These are phyloP conservation scores for Boechera retrofracta DNA, from an alignment of 345 rosid species.

Conservation along the genomic window DNA sequence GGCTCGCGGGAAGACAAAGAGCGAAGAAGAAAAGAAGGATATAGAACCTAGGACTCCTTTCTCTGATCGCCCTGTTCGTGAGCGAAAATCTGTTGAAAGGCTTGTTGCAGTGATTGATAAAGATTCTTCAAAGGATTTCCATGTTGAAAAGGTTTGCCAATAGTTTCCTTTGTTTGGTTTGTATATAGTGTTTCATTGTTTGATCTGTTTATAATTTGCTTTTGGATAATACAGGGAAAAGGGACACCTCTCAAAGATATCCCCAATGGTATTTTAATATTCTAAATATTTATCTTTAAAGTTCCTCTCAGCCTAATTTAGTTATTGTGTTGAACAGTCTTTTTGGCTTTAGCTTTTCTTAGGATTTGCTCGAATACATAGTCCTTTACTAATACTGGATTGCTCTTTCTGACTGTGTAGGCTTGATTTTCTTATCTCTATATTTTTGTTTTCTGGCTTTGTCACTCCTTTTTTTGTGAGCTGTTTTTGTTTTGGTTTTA, in stretches of 20 bases:
- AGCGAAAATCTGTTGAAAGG: constrained; percentile 93
- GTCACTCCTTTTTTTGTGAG: not conserved
- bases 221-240: constrained; percentile 68
- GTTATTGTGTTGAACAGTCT: constrained; percentile 16
- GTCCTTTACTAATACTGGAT: not conserved
- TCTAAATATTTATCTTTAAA: constrained; percentile 9
- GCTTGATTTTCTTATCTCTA: constrained; percentile 6
- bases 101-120: constrained; percentile 81
- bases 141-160: constrained; percentile 69
- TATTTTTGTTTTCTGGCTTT: not conserved
- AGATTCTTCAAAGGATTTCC: constrained; percentile 70
- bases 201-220: constrained; percentile 26
- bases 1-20: constrained; percentile 53
- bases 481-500: constrained; percentile 18
- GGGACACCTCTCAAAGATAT: constrained; percentile 91
- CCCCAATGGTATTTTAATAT: constrained; percentile 72
- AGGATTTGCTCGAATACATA: constrained; percentile 8
- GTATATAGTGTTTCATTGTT: constrained; percentile 25
- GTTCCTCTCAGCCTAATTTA: constrained; percentile 4
- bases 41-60: constrained; percentile 67
- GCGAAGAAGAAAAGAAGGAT: constrained; percentile 54
- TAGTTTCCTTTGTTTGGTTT: constrained; percentile 12
- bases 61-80: constrained; percentile 87
- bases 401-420: not conserved
- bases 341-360: constrained; percentile 19